Conservation (phyloP, 208 protist species). For the Leishmania turanica region DNA sequence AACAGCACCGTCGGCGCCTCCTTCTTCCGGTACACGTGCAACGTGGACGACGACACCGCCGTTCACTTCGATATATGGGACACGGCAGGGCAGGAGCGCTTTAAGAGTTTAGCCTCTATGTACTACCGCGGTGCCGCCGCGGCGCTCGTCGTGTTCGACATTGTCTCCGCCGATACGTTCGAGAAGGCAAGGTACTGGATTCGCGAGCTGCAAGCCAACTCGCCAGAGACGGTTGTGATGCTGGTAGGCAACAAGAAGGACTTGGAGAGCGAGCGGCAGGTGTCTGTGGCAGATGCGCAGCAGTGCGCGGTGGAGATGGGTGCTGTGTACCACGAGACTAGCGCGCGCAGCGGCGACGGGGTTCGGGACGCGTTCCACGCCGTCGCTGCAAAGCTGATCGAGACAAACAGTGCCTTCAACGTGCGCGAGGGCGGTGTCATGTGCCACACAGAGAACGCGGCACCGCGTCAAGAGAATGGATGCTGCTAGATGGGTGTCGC, state of each 20-base stretch:
- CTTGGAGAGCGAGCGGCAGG: slow-evolving; percentile 64
- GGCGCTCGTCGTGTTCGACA: slow-evolving; percentile 96
- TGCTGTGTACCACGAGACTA: slow-evolving; percentile 70
- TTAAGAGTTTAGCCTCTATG: slow-evolving; percentile 90
- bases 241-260: slow-evolving; percentile 97
- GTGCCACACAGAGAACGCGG: slow-evolving; percentile 29
- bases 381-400: slow-evolving; percentile 53
- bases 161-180: slow-evolving; percentile 94
- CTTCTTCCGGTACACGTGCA: slow-evolving; percentile 81
- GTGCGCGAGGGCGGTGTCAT: slow-evolving; percentile 78
- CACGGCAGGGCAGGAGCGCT: slow-evolving; percentile 90
- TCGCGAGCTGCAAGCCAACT: slow-evolving; percentile 92
- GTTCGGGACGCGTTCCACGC: slow-evolving; percentile 74
- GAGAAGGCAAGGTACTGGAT: slow-evolving; percentile 96
- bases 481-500: slow-evolving; percentile 2
- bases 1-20: slow-evolving; percentile 85
- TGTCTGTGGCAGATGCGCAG: slow-evolving; percentile 57
- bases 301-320: slow-evolving; percentile 51
- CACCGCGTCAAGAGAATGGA: slow-evolving; percentile 1
- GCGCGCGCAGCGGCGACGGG: slow-evolving; percentile 69
- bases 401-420: slow-evolving; percentile 56
- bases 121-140: slow-evolving; percentile 93
- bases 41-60: slow-evolving; percentile 45
- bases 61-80: slow-evolving; percentile 93
- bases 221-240: slow-evolving; percentile 90